Conservation (phyloP, 2,329 filamentous ascomycete species). For the Neurospora crassa region DNA sequence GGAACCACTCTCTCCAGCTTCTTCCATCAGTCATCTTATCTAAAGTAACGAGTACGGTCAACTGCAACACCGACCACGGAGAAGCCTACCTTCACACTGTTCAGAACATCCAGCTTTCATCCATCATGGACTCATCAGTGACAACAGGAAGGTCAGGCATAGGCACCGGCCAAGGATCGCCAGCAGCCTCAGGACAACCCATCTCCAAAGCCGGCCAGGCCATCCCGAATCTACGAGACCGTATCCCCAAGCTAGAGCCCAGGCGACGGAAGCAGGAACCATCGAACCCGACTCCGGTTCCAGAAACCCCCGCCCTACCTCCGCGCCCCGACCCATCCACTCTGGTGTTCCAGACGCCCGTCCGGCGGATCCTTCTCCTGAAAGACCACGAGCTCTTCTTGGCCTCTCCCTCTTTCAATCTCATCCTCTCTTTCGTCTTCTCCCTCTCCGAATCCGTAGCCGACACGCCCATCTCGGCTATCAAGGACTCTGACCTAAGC, state of each 20-base stretch:
- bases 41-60: not conserved
- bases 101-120: not conserved
- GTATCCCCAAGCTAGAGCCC: slow-evolving; percentile 59
- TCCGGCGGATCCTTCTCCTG: slow-evolving; percentile 69
- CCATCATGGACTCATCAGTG: not conserved
- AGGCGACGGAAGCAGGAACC: slow-evolving; percentile 42
- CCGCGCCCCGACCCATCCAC: slow-evolving; percentile 52
- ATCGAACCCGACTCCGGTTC: slow-evolving; percentile 53
- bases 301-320: slow-evolving; percentile 66
- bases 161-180: slow-evolving; percentile 2
- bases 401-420: slow-evolving; percentile 61
- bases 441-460: slow-evolving; percentile 72
- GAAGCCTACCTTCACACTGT: not conserved
- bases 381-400: slow-evolving; percentile 77
- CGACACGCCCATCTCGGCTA: slow-evolving; percentile 56
- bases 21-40: not conserved
- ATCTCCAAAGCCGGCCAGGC: slow-evolving; percentile 13
- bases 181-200: slow-evolving; percentile 3
- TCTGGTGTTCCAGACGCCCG: slow-evolving; percentile 56
- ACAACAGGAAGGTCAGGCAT: not conserved
- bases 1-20: not conserved
- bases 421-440: slow-evolving; percentile 81
- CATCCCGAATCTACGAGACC: slow-evolving; percentile 43
- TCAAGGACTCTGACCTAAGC: slow-evolving; percentile 47
- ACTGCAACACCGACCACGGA: not conserved